Evolutionary conservation across 176 grass and related monocot genomes (phyloP).

Genomic region (Musa acuminata): DNA sequence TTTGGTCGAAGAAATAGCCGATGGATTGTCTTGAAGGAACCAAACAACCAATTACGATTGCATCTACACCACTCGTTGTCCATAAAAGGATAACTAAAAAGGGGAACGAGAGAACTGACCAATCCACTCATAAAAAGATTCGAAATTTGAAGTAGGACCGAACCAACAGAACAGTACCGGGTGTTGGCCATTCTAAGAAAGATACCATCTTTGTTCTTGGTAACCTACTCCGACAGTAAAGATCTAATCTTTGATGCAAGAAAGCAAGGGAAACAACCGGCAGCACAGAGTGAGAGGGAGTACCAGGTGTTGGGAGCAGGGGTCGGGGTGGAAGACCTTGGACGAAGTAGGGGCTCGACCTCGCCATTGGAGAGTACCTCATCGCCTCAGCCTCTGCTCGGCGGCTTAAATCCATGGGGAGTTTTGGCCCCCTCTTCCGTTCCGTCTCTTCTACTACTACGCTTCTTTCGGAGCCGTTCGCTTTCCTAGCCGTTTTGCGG

Average conservation of each 20-base stretch:
- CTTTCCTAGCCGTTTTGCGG: too few relatives aligned
- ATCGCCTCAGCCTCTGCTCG: not conserved
- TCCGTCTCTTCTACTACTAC: too few relatives aligned
- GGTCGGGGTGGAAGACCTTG: constrained; percentile 34
- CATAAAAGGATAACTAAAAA: not conserved
- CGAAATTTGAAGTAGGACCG: not conserved
- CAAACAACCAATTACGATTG: too few relatives aligned
- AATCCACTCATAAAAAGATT: not conserved
- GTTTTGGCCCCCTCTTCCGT: too few relatives aligned
- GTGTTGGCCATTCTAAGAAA: too few relatives aligned
- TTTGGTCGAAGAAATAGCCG: not conserved
- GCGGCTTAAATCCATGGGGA: not conserved
- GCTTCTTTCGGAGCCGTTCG: too few relatives aligned
- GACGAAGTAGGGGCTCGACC: constrained; percentile 27
- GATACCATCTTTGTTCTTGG: not conserved
- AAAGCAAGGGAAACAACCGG: constrained; percentile 4
- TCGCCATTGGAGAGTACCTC: not conserved
- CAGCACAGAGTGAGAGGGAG: not conserved
- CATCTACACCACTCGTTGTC: not conserved
- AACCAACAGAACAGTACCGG: too few relatives aligned
- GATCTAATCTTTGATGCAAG: not conserved
- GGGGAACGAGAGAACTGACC: not conserved
- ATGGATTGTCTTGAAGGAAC: not conserved
- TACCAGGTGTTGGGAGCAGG: constrained; percentile 28
- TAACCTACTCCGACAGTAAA: not conserved